These are phyloP conservation scores for Eleusine coracana DNA, from an alignment of 176 grass and related monocot genomes.

Conservation along the genomic window DNA sequence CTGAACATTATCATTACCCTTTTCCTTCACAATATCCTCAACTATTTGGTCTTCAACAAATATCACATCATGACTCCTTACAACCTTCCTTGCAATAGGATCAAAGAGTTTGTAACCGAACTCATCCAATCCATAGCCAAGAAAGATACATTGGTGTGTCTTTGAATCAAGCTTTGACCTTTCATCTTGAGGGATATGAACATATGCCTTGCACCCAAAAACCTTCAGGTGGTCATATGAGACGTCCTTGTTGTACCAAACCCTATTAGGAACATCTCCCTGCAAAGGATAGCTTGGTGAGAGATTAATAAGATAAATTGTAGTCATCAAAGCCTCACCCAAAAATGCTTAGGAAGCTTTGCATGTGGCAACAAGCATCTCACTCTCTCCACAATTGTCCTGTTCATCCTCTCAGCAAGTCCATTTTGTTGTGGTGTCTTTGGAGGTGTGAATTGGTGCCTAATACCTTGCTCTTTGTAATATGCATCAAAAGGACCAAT, in stretches of 20 bases:
- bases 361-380: background rate
- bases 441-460: background rate
- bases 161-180: background rate
- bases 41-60: constrained; percentile 28
- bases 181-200: constrained; percentile 25
- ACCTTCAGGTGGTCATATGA: background rate
- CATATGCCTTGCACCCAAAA: constrained; percentile 19
- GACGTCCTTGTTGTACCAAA: background rate
- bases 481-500: no score
- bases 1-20: background rate
- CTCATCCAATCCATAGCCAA: background rate
- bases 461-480: background rate
- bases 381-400: background rate
- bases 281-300: background rate
- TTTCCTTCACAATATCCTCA: constrained; percentile 27
- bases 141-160: background rate
- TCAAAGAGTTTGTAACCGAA: background rate
- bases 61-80: background rate
- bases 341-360: background rate
- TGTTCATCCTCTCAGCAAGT: constrained; percentile 7
- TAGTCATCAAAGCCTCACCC: no score
- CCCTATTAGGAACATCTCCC: background rate
- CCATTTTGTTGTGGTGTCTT: constrained; percentile 16
- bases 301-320: constrained; percentile 3
- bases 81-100: background rate